These are phyloP conservation scores for Alternaria tenuissima DNA, from an alignment of 2,329 filamentous ascomycete genomes.

Conservation along the genomic window DNA sequence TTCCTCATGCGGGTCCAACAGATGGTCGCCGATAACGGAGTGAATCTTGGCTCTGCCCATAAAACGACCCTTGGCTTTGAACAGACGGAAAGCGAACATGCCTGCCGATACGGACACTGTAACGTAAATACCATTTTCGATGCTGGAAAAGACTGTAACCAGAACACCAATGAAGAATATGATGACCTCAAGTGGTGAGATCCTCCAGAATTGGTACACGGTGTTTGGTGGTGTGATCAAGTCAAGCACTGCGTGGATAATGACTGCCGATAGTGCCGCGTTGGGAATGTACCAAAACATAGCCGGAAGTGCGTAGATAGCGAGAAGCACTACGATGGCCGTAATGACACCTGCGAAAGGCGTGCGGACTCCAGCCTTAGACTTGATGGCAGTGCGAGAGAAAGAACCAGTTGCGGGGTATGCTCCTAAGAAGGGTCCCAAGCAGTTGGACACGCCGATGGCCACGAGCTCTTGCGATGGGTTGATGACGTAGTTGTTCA, in stretches of 20 bases:
- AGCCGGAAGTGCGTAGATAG: conserved; percentile 86
- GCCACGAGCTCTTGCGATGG: conserved; percentile 96
- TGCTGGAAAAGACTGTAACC: conserved; percentile 85
- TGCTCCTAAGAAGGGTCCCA: conserved; percentile 88
- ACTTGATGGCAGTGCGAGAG: conserved; percentile 95
- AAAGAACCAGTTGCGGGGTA: conserved; percentile 96
- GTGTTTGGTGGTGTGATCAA: conserved; percentile 91
- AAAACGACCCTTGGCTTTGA: conserved; percentile 84
- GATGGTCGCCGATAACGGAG: conserved; percentile 81
- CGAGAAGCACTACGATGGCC: conserved; percentile 82
- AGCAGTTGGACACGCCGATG: conserved; percentile 87
- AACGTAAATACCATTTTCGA: conserved; percentile 92
- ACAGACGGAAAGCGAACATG: conserved; percentile 81
- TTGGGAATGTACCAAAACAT: conserved; percentile 96
- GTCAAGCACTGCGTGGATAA: conserved; percentile 95
- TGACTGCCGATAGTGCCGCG: conserved; percentile 82
- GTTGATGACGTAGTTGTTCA: conserved; percentile 98
- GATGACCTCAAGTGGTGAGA: conserved; percentile 86
- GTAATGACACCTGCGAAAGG: conserved; percentile 92
- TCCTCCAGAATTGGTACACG: conserved; percentile 93
- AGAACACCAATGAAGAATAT: conserved; percentile 95
- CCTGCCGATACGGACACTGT: conserved; percentile 80
- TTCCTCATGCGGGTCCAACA: conserved; percentile 59
- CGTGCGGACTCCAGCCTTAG: conserved; percentile 92
- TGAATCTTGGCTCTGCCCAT: conserved; percentile 85